Evolutionary conservation across 192 early-diverging fungal genomes (phyloP), one percentile per base, ranked within the genome.

Genomic region (Entophlyctis luteolus): DNA sequence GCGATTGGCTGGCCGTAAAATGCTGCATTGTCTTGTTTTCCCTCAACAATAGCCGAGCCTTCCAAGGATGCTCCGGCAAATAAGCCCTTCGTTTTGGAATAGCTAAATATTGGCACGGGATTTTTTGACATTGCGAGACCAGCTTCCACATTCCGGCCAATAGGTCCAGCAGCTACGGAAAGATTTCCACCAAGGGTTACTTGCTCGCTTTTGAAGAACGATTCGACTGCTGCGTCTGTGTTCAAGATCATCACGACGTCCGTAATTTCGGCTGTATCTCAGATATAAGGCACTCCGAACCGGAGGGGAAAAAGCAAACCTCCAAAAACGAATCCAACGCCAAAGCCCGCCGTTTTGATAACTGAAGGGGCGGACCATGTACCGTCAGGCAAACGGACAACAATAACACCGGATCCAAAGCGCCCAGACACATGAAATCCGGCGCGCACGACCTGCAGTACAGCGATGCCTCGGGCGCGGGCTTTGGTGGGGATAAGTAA

Each of bases 221-320:
- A 87, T 55, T 85, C 86, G 42, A 98, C 92, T 4, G 93, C 92
- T n/a, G 77, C 81, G 18, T 75, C 78, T 52, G 86, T 92, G 70
- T 93, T 98, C 34, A 98, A 77, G 35, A 98, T 77, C 57, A 96
- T 87, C 18, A 98, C 92, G 76, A 90, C 89, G 72, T 98, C 93
- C n/a, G 95, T 95, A 50, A 94, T 77, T 60, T 93, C 88, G 2
- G 87, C 91, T 50, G 93, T 93, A 67, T 42, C 8, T n/a, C n/a
- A n/a, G n/a, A n/a, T n/a, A n/a, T n/a, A n/a, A n/a, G n/a, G n/a
- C n/a, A n/a, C n/a, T n/a, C n/a, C n/a, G n/a, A n/a, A n/a, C n/a
- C n/a, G 25, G 8, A 52, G 50, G 23, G 8, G 8, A 6, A 14
- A 8, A 23, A 52, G 22, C 14, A 12, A 52, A 20, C 49, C 12